A percentile compares a stretch with the other conserved stretches of the same genome.
phyloP scores from a whole-genome alignment of 169 alveolate genomes.

The Eimeria maxima region DNA sequence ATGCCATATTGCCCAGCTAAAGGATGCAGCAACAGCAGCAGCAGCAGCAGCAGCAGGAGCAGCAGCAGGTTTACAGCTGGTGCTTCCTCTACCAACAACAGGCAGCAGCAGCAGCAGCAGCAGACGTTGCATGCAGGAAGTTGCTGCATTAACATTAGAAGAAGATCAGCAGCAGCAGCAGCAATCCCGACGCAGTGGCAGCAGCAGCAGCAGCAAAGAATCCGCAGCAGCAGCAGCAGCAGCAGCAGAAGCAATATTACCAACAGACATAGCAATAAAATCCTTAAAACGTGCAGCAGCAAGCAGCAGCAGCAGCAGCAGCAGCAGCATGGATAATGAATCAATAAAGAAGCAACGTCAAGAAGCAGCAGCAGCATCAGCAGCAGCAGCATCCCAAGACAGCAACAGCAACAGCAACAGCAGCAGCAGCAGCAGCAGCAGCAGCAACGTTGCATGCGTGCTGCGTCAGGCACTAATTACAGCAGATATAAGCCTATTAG shows the following conservation, averaged over 20 bases:
- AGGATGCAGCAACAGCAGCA: conserved; percentile 34
- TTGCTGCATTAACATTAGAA: no score
- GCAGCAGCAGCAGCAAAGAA: background rate
- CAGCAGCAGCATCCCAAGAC: no score
- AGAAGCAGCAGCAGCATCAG: conserved; percentile 31
- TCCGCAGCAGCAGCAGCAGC: no score
- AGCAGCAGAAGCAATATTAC: no score
- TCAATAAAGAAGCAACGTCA: background rate
- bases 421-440: conserved; percentile 25
- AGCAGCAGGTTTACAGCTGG: conserved; percentile 21
- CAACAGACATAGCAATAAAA: no score
- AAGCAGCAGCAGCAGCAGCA: background rate
- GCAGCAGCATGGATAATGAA: background rate
- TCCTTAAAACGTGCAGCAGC: no score
- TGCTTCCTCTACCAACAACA: no score
- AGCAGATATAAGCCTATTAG: conserved; percentile 47
- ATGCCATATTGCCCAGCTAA: background rate
- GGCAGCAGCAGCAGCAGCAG: no score
- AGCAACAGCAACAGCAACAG: no score
- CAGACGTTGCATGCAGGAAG: no score
- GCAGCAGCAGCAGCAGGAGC: conserved; percentile 53
- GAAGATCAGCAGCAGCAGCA: no score
- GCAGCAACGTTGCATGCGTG: conserved; percentile 36
- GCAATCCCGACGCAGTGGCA: no score
- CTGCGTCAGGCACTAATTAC: conserved; percentile 71